Base-by-base conservation (phyloP, 306 rosid species). In the Luffa acutangula region DNA sequence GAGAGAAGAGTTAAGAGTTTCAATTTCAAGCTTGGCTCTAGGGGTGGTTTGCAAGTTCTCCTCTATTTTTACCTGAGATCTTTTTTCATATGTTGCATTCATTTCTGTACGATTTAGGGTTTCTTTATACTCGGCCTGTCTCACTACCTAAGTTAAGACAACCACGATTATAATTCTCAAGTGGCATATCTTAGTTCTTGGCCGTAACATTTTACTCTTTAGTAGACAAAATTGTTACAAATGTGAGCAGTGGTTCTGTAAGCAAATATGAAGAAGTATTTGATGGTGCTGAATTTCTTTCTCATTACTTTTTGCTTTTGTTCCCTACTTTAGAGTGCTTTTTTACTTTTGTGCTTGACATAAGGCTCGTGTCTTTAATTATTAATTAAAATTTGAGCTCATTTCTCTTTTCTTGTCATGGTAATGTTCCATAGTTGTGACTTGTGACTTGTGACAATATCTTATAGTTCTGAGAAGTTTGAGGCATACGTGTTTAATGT, bases 401-500 rank as follows among this genome's bases (percentile, higher is more conserved):
- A 11, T 56, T 58, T 53, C 17, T 36, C 53, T 58, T 37, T 54
- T 36, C 65, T 20, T 21, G 56, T 56, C 20, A 34, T 33, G 12
- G 6, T 34, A 11, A 1, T n/a, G 11, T 57, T 3, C 25, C 48
- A 6, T 77, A 41, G 34, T 36, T 75, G 11, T 1, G 56, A 69
- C 7, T 36, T 75, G 11, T 1, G 56, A 69, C 7, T 72, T 42
- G n/a, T 17, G 58, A 48, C 49, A 41, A 66, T 66, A 39, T 15
- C 4, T 3, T 66, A 39, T 66, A 39, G 8, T 39, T 41, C 37
- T 69, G 57, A 56, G 75, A 77, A 81, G 51, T 77, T 72, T 82
- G 77, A 82, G 80, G 75, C 39, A 83, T 75, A 33, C 59, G 72
- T 77, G 67, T 80, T 81, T 82, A 18, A 73, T 86, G 77, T n/a